phyloP scores from a whole-genome alignment of 345 rosid species.

The Toxicodendron radicans region DNA sequence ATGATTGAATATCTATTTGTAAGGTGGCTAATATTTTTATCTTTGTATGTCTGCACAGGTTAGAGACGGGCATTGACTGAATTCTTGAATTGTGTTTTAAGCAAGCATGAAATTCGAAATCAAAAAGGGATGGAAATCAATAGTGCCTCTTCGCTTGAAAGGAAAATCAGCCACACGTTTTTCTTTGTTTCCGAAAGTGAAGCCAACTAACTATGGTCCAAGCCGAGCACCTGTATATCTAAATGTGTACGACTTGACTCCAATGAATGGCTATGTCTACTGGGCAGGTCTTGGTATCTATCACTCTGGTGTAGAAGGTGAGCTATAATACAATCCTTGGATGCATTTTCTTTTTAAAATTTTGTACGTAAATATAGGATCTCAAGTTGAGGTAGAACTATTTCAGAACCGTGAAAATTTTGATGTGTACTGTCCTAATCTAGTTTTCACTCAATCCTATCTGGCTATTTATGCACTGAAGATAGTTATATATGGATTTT shows the following conservation, averaged over 20 bases:
- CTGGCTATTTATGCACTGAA: background rate
- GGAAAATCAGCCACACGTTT: slow-evolving; percentile 66
- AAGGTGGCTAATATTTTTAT: background rate
- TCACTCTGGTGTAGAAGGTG: slow-evolving; percentile 99
- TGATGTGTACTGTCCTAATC: background rate
- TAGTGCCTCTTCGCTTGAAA: slow-evolving; percentile 52
- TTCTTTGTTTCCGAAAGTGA: slow-evolving; percentile 71
- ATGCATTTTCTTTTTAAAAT: slow-evolving; percentile 4
- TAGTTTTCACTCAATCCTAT: background rate
- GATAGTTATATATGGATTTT: background rate
- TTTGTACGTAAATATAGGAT: background rate
- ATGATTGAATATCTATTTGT: background rate
- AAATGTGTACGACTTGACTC: slow-evolving; percentile 92
- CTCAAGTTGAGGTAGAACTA: background rate
- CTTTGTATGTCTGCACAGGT: slow-evolving; percentile 35
- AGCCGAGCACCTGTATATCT: slow-evolving; percentile 79
- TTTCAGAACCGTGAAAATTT: background rate
- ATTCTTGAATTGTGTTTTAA: slow-evolving; percentile 18
- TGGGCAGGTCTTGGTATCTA: slow-evolving; percentile 98
- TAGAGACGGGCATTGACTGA: slow-evolving; percentile 34
- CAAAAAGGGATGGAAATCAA: slow-evolving; percentile 63
- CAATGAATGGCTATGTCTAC: slow-evolving; percentile 80
- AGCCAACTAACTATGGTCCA: slow-evolving; percentile 56
- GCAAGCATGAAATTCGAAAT: slow-evolving; percentile 61
- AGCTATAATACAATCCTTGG: slow-evolving; percentile 22